Evolutionary conservation across 306 rosid genomes (phyloP), one percentile per base, ranked within the genome.

Genomic region (Quercus glauca): DNA sequence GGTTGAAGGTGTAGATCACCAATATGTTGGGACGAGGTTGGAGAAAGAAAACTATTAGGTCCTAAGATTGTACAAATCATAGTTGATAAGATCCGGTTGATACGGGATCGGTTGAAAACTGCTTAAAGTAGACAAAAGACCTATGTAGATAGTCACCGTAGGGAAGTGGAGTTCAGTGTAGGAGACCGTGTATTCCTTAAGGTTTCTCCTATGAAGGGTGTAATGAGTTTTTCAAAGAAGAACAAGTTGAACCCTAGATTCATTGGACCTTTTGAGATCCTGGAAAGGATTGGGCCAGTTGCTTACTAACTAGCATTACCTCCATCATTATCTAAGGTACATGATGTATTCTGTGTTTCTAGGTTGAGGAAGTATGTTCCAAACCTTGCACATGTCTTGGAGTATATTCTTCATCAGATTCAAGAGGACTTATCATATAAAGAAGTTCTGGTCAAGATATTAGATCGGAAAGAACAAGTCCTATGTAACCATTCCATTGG

Each of bases 131-230:
- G 43, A 37, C 26, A n/a, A 12, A 75, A 75, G 26, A 60, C 25
- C 21, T 21, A 14, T 15, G 14, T 21, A 17, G 63, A 61, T 14
- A n/a, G 1, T 21, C 35, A 65, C 5, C 0, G 0, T 21, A 25
- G 19, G 17, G 23, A 55, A 29, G 12, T 35, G 3, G 53, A 63
- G 13, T 21, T 64, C 1, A 11, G 49, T 26, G 28, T 43, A 20
- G 79, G 73, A 14, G 51, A 76, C 61, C 73, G 11, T 28, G 73
- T 64, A 19, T 76, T 43, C 29, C n/a, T 76, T 5, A 45, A 11
- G 61, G 7, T 64, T 19, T 43, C 2, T 55, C 52, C 6, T 7
- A 17, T 25, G 18, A 35, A 14, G 41, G 20, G 43, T 20, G 49
- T 7, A 19, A 63, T 49, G 6, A 2, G 49, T 63, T 49, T 63